Evolutionary conservation across 2,329 filamentous ascomycete species (phyloP).

Genomic region (Shiraia sp.): DNA sequence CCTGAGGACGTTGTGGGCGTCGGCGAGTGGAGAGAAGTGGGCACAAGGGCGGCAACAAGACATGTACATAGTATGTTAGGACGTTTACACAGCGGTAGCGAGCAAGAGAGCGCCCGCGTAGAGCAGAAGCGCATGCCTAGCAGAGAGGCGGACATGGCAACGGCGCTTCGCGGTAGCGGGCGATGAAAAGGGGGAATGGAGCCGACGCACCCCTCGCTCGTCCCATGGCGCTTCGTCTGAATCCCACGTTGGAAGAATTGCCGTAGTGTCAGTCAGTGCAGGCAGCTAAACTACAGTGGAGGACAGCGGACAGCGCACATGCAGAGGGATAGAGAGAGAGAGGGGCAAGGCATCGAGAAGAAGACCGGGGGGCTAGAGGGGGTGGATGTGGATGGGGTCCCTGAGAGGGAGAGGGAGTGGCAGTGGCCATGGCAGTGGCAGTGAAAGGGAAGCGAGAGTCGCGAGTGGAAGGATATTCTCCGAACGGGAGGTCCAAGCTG

Average conservation of each 20-base stretch:
- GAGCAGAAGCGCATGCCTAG: slow-evolving; percentile 7
- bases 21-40: slow-evolving; percentile 24
- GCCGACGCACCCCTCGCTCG: slow-evolving; percentile 21
- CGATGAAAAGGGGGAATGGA: slow-evolving; percentile 25
- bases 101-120: slow-evolving; percentile 14
- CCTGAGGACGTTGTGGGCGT: slow-evolving; percentile 17
- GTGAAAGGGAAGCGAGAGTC: no score
- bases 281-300: no score
- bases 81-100: no score
- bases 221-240: slow-evolving; percentile 18
- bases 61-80: background rate
- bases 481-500: slow-evolving; percentile 20
- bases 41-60: slow-evolving; percentile 11
- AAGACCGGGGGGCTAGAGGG: no score
- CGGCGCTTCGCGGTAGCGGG: slow-evolving; percentile 25
- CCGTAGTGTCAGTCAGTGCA: no score
- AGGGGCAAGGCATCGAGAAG: no score
- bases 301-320: no score
- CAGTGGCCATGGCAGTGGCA: no score
- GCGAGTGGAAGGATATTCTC: slow-evolving; percentile 14
- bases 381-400: no score
- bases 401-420: no score
- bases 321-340: no score
- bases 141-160: slow-evolving; percentile 17
- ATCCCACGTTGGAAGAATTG: slow-evolving; percentile 12